These are phyloP conservation scores for Pichia sp. DNA, from an alignment of 1,139 yeast species.

Conservation along the genomic window DNA sequence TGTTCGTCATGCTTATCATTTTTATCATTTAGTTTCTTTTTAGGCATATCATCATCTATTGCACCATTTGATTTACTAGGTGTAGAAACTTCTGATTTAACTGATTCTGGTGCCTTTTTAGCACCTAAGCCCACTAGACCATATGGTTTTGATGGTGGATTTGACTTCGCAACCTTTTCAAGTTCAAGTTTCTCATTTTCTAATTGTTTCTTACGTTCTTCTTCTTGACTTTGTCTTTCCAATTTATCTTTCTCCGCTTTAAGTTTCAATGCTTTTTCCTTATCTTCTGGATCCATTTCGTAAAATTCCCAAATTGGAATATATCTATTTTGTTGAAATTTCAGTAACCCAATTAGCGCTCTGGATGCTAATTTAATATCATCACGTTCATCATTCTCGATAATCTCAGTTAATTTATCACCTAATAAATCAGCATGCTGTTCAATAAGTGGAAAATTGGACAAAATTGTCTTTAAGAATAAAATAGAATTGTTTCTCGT, in stretches of 20 bases:
- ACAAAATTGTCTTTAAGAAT: conserved; percentile 57
- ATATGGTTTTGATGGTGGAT: conserved; percentile 20
- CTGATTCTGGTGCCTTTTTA: background rate
- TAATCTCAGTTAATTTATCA: conserved; percentile 43
- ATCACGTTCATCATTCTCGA: conserved; percentile 57
- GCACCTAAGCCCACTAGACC: conserved; percentile 25
- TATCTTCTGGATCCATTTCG: conserved; percentile 36
- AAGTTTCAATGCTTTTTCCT: conserved; percentile 23
- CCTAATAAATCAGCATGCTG: conserved; percentile 58
- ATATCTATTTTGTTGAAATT: conserved; percentile 53
- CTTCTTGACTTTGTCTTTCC: conserved; percentile 11
- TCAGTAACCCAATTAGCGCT: conserved; percentile 70
- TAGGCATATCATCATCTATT: background rate
- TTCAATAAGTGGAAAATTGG: conserved; percentile 62
- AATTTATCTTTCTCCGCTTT: conserved; percentile 20
- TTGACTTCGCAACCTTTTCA: conserved; percentile 14
- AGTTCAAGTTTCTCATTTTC: conserved; percentile 4
- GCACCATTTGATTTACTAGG: too few species aligned
- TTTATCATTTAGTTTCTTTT: background rate
- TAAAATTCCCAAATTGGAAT: conserved; percentile 54
- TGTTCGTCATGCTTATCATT: background rate
- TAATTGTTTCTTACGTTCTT: conserved; percentile 5
- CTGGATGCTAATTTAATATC: conserved; percentile 76
- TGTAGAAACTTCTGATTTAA: background rate
- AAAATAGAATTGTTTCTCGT: conserved; percentile 77